Conservation (phyloP, 192 early-diverging fungal species). For the Backusella sp. region DNA sequence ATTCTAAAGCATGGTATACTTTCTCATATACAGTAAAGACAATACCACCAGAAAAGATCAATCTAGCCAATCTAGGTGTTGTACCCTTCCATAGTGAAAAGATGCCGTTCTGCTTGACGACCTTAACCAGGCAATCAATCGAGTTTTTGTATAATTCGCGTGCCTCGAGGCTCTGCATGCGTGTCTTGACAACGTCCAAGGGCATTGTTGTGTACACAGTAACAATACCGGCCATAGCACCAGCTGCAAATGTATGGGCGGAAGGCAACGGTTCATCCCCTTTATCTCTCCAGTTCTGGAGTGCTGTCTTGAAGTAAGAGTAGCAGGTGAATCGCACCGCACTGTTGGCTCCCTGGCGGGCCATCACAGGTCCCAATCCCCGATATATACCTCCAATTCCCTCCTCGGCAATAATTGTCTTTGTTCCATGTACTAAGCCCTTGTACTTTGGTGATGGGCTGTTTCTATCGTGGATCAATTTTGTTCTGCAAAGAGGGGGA, state of each 20-base stretch:
- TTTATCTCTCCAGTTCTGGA: conserved; percentile 35
- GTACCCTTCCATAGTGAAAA: conserved; percentile 94
- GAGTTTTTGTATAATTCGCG: conserved; percentile 64
- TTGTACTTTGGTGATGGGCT: conserved; percentile 67
- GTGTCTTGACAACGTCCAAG: conserved; percentile 96
- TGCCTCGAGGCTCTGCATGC: conserved; percentile 88
- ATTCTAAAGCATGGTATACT: conserved; percentile 35
- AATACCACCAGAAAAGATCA: conserved; percentile 86
- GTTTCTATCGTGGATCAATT: conserved; percentile 92
- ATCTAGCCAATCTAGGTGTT: conserved; percentile 82
- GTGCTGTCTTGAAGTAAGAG: conserved; percentile 62
- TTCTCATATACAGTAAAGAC: conserved; percentile 85
- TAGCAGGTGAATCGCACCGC: conserved; percentile 91
- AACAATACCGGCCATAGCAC: conserved; percentile 84
- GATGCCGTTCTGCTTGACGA: conserved; percentile 76
- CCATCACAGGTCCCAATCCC: conserved; percentile 89
- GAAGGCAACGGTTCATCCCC: conserved; percentile 48
- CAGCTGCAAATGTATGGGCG: conserved; percentile 65
- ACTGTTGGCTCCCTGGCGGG: conserved; percentile 93
- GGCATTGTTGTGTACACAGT: conserved; percentile 98
- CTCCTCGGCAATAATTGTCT: conserved; percentile 62
- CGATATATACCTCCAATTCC: conserved; percentile 86
- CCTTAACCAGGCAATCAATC: conserved; percentile 69
- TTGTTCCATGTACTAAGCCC: conserved; percentile 75
- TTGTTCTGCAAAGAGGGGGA: conserved; percentile 75